Evolutionary conservation across 202 grass and related monocot genomes (phyloP), one percentile per base, ranked within the genome.

Genomic region (Setaria italica): DNA sequence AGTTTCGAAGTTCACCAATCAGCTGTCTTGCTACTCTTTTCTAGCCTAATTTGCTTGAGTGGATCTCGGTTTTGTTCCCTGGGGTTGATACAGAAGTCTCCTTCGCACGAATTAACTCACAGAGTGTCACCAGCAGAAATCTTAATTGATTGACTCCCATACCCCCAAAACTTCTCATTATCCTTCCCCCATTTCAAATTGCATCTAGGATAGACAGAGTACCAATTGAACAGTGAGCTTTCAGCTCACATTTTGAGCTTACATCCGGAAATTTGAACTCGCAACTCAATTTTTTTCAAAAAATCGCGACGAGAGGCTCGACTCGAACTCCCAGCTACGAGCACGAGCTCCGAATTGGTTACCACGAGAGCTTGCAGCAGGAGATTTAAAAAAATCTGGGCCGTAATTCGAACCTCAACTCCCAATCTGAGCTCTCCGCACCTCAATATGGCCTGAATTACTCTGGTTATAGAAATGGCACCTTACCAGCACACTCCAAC

Each of bases 361-460:
- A 46, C 5, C 16, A 5, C 15, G 41, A 12, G 16, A 72, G 15
- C 53, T 10, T 3, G 19, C 16, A 34, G 21, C 80, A 1, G 25
- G 80, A 72, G 80, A 71, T 82, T 82, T 46, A 58, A n/a, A 58
- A 56, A 81, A 60, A 82, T 82, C 39, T 11, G 16, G 16, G 9
- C 25, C 11, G 67, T 21, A 35, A 48, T 47, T 14, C 4, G 67
- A 72, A 21, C 67, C 45, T 32, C n/a, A 32, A 6, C 76, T 9
- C 34, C 14, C 41, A 82, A 82, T 82, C 53, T 25, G 39, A 48
- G n/a, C 39, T 5, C 10, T 9, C 14, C 16, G 2, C 5, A 35
- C n/a, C 54, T 2, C 48, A 82, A 72, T 62, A 67, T n/a, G 39
- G 39, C 39, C 39, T 5, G 39, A 41, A 41, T 41, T 5, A 41